phyloP scores from a whole-genome alignment of 805 yeast genomes.

The Yarrowia hollandica region DNA sequence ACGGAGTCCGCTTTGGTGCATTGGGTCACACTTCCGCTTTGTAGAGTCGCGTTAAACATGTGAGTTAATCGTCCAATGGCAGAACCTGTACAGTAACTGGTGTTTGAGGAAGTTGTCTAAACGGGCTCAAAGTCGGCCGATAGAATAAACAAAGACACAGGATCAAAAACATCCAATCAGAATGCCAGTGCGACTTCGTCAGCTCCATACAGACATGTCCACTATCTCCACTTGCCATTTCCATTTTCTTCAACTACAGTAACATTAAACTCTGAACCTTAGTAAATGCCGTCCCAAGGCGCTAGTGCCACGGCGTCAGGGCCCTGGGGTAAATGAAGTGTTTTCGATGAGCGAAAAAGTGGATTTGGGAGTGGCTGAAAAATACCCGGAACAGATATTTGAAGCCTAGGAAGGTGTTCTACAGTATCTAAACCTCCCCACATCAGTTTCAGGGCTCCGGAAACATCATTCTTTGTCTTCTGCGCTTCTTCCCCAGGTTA shows the following conservation, averaged over 20 bases:
- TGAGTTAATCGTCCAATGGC: conserved; percentile 16
- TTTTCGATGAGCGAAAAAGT: too few relatives aligned
- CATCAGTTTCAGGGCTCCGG: not conserved
- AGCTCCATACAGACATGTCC: too few relatives aligned
- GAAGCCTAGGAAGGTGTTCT: too few relatives aligned
- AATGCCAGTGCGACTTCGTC: too few relatives aligned
- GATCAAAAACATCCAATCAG: too few relatives aligned
- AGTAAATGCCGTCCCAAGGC: conserved; percentile 29
- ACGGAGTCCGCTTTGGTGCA: conserved; percentile 6
- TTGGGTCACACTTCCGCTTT: conserved; percentile 16
- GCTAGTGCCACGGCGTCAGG: conserved; percentile 28
- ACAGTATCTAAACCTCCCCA: too few relatives aligned
- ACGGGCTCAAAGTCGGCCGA: too few relatives aligned
- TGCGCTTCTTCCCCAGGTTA: not conserved
- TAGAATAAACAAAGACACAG: too few relatives aligned
- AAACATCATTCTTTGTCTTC: not conserved
- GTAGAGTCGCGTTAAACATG: conserved; percentile 11
- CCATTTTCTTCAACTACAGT: not conserved
- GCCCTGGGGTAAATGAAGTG: conserved; percentile 15
- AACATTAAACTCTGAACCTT: conserved; percentile 21
- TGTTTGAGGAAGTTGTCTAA: not conserved
- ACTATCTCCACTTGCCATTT: conserved; percentile 12
- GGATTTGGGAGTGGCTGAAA: too few relatives aligned
- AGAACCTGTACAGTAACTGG: not conserved
- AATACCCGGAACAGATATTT: too few relatives aligned